Percentiles rank a stretch among this genome's conserved stretches.
Evolutionary conservation across 495 filamentous ascomycete genomes (phyloP).

Genomic region (Podospora conica): DNA sequence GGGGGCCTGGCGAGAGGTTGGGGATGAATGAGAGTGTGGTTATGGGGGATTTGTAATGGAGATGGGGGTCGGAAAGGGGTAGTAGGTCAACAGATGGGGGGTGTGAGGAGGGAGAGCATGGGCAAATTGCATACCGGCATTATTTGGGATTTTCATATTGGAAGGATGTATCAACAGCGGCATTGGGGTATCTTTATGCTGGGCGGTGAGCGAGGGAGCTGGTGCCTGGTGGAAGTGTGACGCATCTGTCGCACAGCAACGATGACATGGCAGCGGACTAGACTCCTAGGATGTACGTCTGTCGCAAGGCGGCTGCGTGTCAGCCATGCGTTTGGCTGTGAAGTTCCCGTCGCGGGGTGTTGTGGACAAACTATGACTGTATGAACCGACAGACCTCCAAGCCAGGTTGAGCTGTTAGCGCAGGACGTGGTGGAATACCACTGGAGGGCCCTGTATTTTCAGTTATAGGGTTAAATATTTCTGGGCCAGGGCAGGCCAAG

Average conservation of each 20-base stretch:
- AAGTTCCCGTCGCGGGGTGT: background rate
- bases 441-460: background rate
- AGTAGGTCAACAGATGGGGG: background rate
- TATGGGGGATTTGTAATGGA: conserved; percentile 14
- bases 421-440: background rate
- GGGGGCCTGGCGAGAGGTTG: background rate
- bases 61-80: background rate
- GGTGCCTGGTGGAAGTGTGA: background rate
- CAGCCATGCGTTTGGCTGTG: background rate
- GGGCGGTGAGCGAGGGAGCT: background rate
- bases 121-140: background rate
- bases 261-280: background rate
- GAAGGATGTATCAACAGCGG: background rate
- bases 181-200: background rate
- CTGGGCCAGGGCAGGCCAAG: background rate
- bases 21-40: background rate
- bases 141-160: background rate
- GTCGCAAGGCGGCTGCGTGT: background rate
- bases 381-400: background rate
- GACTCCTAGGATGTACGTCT: too few species aligned
- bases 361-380: background rate
- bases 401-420: background rate
- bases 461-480: background rate
- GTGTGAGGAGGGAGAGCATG: background rate
- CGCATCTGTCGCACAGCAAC: background rate